These are phyloP conservation scores for Penicillium sp. DNA, from an alignment of 2,329 filamentous ascomycete species.

Conservation along the genomic window DNA sequence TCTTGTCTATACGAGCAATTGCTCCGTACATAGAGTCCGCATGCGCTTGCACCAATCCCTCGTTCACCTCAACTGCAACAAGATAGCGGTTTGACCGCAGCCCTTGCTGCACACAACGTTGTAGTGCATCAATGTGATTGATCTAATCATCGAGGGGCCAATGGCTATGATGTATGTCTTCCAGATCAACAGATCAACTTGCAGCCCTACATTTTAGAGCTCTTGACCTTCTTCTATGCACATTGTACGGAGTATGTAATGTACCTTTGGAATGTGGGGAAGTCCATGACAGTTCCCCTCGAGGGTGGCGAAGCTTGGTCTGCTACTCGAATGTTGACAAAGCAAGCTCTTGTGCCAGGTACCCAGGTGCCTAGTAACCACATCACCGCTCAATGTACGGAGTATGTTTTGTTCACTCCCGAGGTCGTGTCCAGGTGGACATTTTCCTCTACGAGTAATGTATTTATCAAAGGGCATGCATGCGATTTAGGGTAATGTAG, in stretches of 20 bases:
- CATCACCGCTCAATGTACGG: no score
- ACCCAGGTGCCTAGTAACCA: no score
- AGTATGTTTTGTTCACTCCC: no score
- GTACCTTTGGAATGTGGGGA: not conserved
- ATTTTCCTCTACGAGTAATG: no score
- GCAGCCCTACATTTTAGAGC: not conserved
- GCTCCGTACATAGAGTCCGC: no score
- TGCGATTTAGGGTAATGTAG: no score
- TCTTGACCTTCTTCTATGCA: no score
- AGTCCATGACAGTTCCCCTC: not conserved
- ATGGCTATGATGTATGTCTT: not conserved
- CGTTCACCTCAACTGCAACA: not conserved
- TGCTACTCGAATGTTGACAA: not conserved
- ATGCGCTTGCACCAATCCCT: not conserved
- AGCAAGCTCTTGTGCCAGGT: no score
- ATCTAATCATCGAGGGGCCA: not conserved
- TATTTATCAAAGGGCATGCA: no score
- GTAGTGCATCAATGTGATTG: not conserved
- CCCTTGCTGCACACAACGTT: conserved; percentile 5
- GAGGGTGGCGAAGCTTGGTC: not conserved
- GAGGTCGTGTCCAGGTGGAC: no score
- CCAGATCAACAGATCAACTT: not conserved
- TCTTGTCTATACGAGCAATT: not conserved
- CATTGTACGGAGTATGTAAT: no score
- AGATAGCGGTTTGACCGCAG: not conserved